Evolutionary conservation across 495 filamentous ascomycete genomes (phyloP).

Genomic region (Cercophora newfieldiana): DNA sequence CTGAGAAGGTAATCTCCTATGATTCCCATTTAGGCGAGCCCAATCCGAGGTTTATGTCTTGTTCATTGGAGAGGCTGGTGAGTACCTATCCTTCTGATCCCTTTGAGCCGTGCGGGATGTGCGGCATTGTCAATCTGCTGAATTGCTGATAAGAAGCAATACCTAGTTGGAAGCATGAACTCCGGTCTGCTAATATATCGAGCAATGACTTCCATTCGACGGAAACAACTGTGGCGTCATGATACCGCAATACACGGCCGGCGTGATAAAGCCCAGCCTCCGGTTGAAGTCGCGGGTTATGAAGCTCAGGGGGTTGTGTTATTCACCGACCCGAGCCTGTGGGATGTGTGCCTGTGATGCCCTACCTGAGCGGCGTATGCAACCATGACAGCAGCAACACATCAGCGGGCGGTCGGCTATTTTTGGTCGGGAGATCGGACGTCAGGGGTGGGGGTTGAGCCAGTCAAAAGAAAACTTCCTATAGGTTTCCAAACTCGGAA

Average conservation of each 20-base stretch:
- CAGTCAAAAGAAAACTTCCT: conserved; percentile 1
- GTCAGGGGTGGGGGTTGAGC: background rate
- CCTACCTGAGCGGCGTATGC: background rate
- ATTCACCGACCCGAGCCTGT: background rate
- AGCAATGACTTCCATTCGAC: background rate
- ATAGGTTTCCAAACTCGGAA: conserved; percentile 13
- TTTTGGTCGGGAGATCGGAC: background rate
- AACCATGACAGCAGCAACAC: too few relatives aligned
- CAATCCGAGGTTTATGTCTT: background rate
- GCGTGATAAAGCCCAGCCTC: background rate
- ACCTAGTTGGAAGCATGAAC: background rate
- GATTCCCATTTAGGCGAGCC: conserved; percentile 1
- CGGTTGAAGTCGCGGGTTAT: conserved; percentile 1
- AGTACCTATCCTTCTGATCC: background rate
- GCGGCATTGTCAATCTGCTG: background rate
- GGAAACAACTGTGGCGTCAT: background rate
- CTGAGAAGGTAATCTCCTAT: background rate
- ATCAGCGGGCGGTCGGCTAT: background rate
- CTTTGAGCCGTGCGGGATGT: too few relatives aligned
- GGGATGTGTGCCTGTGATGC: background rate
- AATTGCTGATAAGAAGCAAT: background rate
- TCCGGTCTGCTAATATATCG: background rate
- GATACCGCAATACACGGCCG: background rate
- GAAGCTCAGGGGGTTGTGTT: background rate
- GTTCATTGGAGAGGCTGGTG: background rate